A percentile compares a stretch with the other conserved stretches of the same genome.
Evolutionary conservation across 768 basidiomycete genomes (phyloP).

Genomic region (Sarcodon aspratus): DNA sequence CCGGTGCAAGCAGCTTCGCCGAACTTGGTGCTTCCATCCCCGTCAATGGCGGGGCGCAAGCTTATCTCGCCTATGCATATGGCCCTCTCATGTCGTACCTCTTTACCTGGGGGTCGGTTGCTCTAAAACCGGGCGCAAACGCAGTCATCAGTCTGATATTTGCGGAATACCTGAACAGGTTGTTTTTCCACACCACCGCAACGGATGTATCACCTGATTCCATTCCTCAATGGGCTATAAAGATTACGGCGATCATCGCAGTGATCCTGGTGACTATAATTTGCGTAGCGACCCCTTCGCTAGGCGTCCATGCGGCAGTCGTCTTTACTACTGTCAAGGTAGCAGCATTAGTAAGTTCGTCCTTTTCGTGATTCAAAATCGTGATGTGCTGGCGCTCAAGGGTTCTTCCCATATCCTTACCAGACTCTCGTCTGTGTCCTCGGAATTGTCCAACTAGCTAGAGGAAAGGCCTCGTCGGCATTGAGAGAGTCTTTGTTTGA

Average conservation of each 20-base stretch:
- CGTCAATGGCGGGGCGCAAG: slow-evolving; percentile 50
- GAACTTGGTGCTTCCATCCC: slow-evolving; percentile 88
- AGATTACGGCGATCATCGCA: slow-evolving; percentile 69
- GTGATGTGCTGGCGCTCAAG: too few species aligned
- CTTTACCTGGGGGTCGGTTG: slow-evolving; percentile 92
- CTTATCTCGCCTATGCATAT: slow-evolving; percentile 85
- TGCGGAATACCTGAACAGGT: slow-evolving; percentile 84
- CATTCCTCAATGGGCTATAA: slow-evolving; percentile 87
- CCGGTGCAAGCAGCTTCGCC: slow-evolving; percentile 89
- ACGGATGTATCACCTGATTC: slow-evolving; percentile 62
- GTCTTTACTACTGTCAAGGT: slow-evolving; percentile 88
- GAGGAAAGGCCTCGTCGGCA: slow-evolving; percentile 61
- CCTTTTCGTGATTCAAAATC: too few species aligned
- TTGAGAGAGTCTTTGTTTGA: slow-evolving; percentile 59
- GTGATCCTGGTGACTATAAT: slow-evolving; percentile 64
- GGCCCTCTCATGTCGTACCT: slow-evolving; percentile 82
- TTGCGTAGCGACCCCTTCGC: slow-evolving; percentile 64
- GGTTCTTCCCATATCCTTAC: too few species aligned
- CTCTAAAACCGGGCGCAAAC: slow-evolving; percentile 74
- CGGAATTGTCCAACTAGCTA: slow-evolving; percentile 64
- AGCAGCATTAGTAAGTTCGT: slow-evolving; percentile 45
- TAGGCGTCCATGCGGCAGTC: slow-evolving; percentile 75
- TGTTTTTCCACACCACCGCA: slow-evolving; percentile 70
- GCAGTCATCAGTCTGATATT: slow-evolving; percentile 87
- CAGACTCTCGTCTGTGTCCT: slow-evolving; percentile 48